Evolutionary conservation across 495 filamentous ascomycete species (phyloP).

Genomic region (Bryoglossum gracile): DNA sequence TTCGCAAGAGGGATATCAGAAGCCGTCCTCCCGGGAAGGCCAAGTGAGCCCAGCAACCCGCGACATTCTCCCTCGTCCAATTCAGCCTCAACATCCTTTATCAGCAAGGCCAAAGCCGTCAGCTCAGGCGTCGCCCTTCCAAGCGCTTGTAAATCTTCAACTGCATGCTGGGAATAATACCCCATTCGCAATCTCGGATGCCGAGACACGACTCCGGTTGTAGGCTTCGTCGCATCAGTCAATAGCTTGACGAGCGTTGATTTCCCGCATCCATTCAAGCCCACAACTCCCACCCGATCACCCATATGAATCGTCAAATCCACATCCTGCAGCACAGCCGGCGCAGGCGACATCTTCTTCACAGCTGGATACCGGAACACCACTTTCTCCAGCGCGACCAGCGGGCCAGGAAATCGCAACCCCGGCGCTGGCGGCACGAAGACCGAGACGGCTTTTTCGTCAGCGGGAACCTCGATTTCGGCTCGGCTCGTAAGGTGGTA

Average conservation of each 20-base stretch:
- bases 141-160: conserved; percentile 53
- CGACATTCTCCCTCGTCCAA: conserved; percentile 57
- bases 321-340: conserved; percentile 44
- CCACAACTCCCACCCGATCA: conserved; percentile 64
- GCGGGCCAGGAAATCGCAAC: conserved; percentile 63
- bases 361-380: conserved; percentile 46
- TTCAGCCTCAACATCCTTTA: conserved; percentile 27
- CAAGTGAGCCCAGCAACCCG: conserved; percentile 54
- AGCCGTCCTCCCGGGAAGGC: conserved; percentile 55
- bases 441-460: conserved; percentile 53
- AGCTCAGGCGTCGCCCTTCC: conserved; percentile 39
- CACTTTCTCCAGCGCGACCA: conserved; percentile 61
- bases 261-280: conserved; percentile 66
- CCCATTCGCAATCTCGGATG: conserved; percentile 62
- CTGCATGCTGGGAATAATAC: conserved; percentile 72
- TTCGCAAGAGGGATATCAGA: conserved; percentile 61
- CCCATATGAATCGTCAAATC: conserved; percentile 59
- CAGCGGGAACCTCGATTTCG: conserved; percentile 62
- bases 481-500: conserved; percentile 47
- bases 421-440: conserved; percentile 53
- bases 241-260: conserved; percentile 66
- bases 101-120: conserved; percentile 56
- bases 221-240: conserved; percentile 36
- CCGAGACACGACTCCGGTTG: conserved; percentile 47
- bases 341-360: conserved; percentile 25